Base-by-base conservation (phyloP, 2,329 filamentous ascomycete genomes). In the Alternaria sp. region DNA sequence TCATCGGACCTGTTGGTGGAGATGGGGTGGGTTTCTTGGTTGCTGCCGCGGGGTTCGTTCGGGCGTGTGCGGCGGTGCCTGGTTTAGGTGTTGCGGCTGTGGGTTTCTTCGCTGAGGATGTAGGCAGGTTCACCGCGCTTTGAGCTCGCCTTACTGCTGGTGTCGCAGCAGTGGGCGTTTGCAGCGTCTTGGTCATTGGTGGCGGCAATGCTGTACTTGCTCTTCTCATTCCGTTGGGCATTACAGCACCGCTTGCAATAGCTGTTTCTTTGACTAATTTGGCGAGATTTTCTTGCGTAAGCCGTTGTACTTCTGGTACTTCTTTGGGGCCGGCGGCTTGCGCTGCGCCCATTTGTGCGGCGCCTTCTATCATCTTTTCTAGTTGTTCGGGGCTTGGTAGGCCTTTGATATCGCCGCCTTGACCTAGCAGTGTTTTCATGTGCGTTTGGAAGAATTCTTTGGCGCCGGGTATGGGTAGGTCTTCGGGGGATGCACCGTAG, bases 261-360 rank as follows among this genome's bases (percentile, higher is more conserved):
- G 78, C 78, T 5, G 76, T 80, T 66, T 80, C 78, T 56, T 79
- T 80, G 7, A 80, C 78, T 6, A 80, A 53, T 51, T 75, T 78
- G 1, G 78, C 78, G 11, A 80, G 65, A 30, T 80, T 79, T 58
- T 79, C 78, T 59, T 80, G 78, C 5, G 78, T 80, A 2, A 80
- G 55, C 23, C 74, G 69, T 44, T 78, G 77, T 8, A 75, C 70
- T 37, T 75, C 69, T 2, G 69, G 71, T 26, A 71, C 53, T 21
- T 77, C 67, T 26, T 71, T 62, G 26, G 74, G 72, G 5, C 66
- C 65, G 1, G 75, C 74, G n/a, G 68, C 67, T 62, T 79, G 75
- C 10, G 69, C 66, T 11, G 75, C 75, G 21, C 77, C 75, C 64
- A 79, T 66, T 53, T 72, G 71, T 0, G 76, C 75, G 3, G 76